phyloP scores from a whole-genome alignment of 1,284 basidiomycete species.

The Ceratobasidium sp. region DNA sequence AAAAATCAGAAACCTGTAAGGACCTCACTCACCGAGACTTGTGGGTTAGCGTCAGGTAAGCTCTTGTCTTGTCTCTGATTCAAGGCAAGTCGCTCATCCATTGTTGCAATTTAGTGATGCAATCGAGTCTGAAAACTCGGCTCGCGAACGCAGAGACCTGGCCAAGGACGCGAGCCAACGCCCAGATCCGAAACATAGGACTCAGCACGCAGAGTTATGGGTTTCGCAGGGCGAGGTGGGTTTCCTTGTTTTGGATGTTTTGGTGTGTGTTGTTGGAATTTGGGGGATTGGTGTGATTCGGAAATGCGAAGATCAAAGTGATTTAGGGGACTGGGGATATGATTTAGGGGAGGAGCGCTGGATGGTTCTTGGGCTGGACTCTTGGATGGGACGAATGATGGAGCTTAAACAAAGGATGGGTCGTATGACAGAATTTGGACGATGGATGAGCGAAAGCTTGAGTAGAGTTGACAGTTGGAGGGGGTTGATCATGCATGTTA shows the following conservation, averaged over 20 bases:
- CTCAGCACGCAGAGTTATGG: slow-evolving; percentile 38
- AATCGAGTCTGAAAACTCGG: slow-evolving; percentile 11
- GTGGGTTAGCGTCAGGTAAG: slow-evolving; percentile 20
- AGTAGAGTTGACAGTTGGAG: neutral
- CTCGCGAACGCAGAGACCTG: slow-evolving; percentile 2
- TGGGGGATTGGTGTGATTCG: too few relatives aligned
- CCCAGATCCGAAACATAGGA: neutral
- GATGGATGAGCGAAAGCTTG: neutral
- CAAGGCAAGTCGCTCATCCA: neutral
- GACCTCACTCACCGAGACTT: neutral
- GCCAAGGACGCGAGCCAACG: slow-evolving; percentile 16
- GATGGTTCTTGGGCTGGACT: neutral
- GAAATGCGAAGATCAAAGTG: neutral
- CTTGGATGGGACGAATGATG: too few relatives aligned
- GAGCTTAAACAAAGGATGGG: too few relatives aligned
- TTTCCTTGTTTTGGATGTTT: neutral
- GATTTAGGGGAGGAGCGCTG: neutral
- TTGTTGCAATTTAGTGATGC: neutral
- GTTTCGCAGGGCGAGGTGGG: slow-evolving; percentile 15
- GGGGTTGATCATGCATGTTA: neutral
- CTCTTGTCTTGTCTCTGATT: neutral
- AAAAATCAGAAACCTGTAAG: neutral
- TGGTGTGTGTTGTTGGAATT: too few relatives aligned
- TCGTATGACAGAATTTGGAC: neutral
- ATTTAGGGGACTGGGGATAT: neutral